These are phyloP conservation scores for Talaromyces sp. DNA, from an alignment of 2,329 filamentous ascomycete species.

Conservation along the genomic window DNA sequence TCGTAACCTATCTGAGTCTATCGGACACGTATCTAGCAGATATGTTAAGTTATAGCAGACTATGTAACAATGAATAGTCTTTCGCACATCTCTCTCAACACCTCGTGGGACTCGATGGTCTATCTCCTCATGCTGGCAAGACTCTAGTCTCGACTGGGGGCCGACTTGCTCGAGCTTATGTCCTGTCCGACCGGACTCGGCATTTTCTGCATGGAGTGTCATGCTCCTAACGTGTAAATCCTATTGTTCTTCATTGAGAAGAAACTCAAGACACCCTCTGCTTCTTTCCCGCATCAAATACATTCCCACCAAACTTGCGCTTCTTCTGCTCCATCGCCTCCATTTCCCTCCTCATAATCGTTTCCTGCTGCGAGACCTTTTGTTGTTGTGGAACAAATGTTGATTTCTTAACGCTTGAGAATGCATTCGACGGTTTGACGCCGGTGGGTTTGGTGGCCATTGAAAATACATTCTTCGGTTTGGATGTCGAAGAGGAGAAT, in stretches of 20 bases:
- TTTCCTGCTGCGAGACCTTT: conserved; percentile 82
- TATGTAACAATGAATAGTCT: too few relatives aligned
- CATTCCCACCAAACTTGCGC: not conserved
- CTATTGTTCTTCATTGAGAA: not conserved
- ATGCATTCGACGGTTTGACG: conserved; percentile 48
- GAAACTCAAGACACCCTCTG: conserved; percentile 28
- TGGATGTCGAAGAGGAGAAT: not conserved
- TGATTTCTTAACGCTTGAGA: conserved; percentile 60
- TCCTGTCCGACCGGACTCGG: not conserved
- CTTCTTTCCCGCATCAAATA: conserved; percentile 31
- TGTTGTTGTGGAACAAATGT: conserved; percentile 57
- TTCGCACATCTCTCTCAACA: too few relatives aligned
- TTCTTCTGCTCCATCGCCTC: conserved; percentile 58
- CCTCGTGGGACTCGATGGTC: too few relatives aligned
- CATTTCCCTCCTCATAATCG: conserved; percentile 78
- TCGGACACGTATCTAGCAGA: too few relatives aligned
- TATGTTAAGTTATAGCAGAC: too few relatives aligned
- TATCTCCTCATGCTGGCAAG: too few relatives aligned
- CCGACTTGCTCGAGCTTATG: not conserved
- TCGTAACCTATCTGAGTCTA: too few relatives aligned
- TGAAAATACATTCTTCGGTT: conserved; percentile 15
- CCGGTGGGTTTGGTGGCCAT: conserved; percentile 52
- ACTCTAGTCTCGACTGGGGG: not conserved
- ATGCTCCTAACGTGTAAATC: not conserved
- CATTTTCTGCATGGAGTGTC: not conserved